A percentile compares a stretch with the other conserved stretches of the same genome.
These are phyloP conservation scores for Diphasiastrum complanatum DNA, from an alignment of 83 land plant species.

Conservation along the genomic window DNA sequence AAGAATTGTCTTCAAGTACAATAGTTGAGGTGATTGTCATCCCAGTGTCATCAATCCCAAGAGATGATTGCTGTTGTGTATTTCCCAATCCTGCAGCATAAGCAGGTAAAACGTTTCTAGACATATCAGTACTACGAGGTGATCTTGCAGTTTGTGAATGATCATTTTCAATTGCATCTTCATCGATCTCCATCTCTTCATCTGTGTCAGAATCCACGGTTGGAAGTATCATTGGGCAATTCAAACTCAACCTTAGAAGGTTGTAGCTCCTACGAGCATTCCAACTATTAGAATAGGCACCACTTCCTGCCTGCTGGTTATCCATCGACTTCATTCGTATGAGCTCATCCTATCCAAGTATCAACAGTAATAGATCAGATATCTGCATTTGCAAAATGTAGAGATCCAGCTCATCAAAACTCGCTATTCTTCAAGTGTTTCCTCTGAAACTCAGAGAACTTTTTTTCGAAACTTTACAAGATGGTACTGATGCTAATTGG, in stretches of 20 bases:
- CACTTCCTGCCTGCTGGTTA: conserved; percentile 6
- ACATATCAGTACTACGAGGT: too few relatives aligned
- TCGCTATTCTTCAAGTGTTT: too few relatives aligned
- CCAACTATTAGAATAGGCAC: conserved; percentile 9
- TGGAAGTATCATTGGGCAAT: not conserved
- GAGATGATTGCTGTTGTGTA: too few relatives aligned
- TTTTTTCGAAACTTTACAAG: not conserved
- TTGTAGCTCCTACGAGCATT: conserved; percentile 16
- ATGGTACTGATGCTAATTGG: not conserved
- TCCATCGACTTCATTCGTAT: conserved; percentile 70
- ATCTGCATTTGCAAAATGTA: not conserved
- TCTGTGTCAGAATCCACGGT: conserved; percentile 9
- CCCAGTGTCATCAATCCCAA: too few relatives aligned
- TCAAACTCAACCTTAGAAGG: conserved; percentile 2
- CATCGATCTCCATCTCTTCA: conserved; percentile 17
- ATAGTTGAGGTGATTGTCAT: too few relatives aligned
- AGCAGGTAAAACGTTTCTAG: too few relatives aligned
- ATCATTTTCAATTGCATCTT: not conserved
- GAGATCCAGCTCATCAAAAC: too few relatives aligned
- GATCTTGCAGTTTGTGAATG: too few relatives aligned
- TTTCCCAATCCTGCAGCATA: too few relatives aligned
- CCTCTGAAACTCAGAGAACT: too few relatives aligned
- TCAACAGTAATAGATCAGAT: not conserved
- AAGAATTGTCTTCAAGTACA: too few relatives aligned
- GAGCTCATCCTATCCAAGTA: conserved; percentile 72